These are phyloP conservation scores for Russula virescens DNA, from an alignment of 768 basidiomycete genomes.

Conservation along the genomic window DNA sequence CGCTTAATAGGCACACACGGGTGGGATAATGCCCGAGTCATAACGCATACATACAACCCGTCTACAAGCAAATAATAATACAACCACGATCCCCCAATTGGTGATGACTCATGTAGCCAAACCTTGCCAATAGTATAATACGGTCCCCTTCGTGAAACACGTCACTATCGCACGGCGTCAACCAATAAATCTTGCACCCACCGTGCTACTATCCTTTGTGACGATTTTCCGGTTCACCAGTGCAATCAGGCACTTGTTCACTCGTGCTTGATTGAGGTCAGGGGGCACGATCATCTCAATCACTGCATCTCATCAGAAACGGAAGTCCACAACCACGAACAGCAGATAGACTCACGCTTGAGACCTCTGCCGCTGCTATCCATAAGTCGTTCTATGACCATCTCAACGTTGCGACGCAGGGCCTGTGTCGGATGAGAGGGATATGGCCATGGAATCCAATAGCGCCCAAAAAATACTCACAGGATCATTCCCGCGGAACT, in stretches of 20 bases:
- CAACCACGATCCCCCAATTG: background rate
- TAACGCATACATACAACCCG: too few species aligned
- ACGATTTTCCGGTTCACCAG: conserved; percentile 84
- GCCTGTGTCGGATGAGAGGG: conserved; percentile 38
- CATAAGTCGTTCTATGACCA: conserved; percentile 71
- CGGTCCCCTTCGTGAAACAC: conserved; percentile 43
- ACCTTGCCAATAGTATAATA: conserved; percentile 69
- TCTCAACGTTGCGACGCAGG: conserved; percentile 73
- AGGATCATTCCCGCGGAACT: conserved; percentile 85
- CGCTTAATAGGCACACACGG: background rate
- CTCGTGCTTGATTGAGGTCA: conserved; percentile 82
- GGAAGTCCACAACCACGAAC: background rate
- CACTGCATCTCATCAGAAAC: conserved; percentile 40
- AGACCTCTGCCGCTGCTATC: conserved; percentile 54
- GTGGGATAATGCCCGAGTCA: background rate
- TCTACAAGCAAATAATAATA: background rate
- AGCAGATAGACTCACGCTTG: conserved; percentile 43
- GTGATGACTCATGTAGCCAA: conserved; percentile 27
- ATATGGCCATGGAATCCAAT: background rate
- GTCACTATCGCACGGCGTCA: background rate
- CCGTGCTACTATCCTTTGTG: conserved; percentile 55
- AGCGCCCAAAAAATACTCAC: conserved; percentile 40
- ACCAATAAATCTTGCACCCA: conserved; percentile 16
- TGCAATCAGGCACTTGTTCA: conserved; percentile 91
- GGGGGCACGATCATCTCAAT: conserved; percentile 70